Conservation (phyloP, 2,329 filamentous ascomycete species). For the Colletotrichum sp. region DNA sequence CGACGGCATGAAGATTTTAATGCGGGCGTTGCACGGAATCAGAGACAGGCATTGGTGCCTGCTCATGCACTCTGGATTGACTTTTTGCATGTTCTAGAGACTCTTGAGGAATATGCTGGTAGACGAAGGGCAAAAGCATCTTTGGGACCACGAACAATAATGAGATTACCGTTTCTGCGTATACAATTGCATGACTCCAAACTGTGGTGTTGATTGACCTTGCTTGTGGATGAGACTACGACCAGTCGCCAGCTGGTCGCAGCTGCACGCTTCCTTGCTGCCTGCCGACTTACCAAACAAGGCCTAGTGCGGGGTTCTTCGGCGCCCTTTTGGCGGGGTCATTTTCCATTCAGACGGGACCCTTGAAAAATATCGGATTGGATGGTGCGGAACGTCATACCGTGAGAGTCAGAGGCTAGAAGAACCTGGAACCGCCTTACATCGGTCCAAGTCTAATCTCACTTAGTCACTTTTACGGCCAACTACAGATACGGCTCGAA, state of each 20-base stretch:
- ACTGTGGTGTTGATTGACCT: not conserved
- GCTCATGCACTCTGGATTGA: conserved; percentile 19
- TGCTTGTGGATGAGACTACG: not conserved
- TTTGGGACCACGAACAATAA: conserved; percentile 18
- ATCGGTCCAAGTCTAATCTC: not conserved
- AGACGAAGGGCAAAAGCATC: conserved; percentile 15
- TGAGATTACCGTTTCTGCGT: conserved; percentile 17
- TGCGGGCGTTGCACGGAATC: conserved; percentile 21
- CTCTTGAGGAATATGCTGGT: conserved; percentile 4
- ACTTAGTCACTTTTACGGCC: conserved; percentile 6
- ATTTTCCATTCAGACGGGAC: not conserved
- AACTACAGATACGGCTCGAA: not conserved
- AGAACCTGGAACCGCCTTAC: conserved; percentile 14
- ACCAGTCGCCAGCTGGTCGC: not conserved
- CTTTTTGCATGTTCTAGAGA: conserved; percentile 20
- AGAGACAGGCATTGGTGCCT: conserved; percentile 8
- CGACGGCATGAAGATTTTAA: conserved; percentile 7
- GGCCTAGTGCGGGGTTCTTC: conserved; percentile 18
- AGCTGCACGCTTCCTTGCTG: not conserved
- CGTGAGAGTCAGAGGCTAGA: conserved; percentile 16
- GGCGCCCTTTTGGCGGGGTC: conserved; percentile 20
- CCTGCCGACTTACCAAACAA: not conserved
- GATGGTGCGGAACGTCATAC: not conserved
- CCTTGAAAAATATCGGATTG: conserved; percentile 8
- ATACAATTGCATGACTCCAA: not conserved